Conservation (phyloP, 2,329 filamentous ascomycete genomes). For the Arthrinium phaeospermum region DNA sequence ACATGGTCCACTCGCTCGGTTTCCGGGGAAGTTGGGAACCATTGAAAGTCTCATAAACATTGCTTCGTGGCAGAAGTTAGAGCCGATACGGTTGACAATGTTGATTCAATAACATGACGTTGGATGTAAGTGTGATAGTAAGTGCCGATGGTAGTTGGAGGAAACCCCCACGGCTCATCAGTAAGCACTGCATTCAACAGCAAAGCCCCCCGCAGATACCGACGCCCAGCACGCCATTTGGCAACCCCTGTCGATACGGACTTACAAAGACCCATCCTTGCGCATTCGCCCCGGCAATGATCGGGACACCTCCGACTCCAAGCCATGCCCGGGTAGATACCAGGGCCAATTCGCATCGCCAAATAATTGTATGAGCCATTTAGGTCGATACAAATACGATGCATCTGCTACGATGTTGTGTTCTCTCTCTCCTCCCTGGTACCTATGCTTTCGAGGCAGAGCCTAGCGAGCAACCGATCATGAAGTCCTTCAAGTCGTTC, state of each 20-base stretch:
- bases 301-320: not conserved
- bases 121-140: not conserved
- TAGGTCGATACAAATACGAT: not conserved
- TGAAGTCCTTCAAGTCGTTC: slow-evolving; percentile 3
- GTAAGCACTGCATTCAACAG: not conserved
- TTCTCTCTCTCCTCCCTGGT: not conserved
- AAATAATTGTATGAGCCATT: not conserved
- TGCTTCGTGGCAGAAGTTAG: no score
- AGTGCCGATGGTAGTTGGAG: no score
- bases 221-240: not conserved
- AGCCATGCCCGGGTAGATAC: not conserved
- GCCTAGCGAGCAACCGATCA: not conserved
- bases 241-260: not conserved
- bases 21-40: not conserved
- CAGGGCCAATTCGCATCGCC: not conserved
- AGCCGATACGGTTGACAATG: no score
- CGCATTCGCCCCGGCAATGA: not conserved
- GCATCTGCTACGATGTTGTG: not conserved
- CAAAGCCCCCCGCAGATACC: not conserved
- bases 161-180: not conserved
- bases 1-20: not conserved
- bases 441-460: not conserved
- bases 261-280: not conserved
- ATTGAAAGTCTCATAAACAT: not conserved
- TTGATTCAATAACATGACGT: no score